Base-by-base conservation (phyloP, 2,329 filamentous ascomycete species). In the Diaporthe helianthi region DNA sequence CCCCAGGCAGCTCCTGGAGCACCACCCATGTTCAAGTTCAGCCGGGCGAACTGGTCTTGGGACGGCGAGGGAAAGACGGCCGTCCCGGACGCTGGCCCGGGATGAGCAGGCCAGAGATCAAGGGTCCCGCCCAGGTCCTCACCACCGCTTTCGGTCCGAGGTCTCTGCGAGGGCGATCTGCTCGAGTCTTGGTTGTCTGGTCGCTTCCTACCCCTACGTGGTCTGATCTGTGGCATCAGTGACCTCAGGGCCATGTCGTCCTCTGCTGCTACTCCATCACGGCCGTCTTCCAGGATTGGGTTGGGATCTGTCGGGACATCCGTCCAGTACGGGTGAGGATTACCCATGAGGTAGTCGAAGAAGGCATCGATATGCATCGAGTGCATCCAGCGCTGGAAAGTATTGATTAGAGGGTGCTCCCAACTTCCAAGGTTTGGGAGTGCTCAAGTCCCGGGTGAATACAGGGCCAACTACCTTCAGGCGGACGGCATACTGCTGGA, bases 281-380 rank as follows among this genome's bases (percentile, higher is more conserved):
- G 88, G 19, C 89, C 88, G 38, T 87, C 84, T 47, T 90, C 85
- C 31, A 87, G 86, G 44, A 90, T 84, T 2, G 91, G 88, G 66
- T 90, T 87, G 36, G 87, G 83, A 17, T 86, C 84, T 7, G 85
- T 82, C 0, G 94, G 94, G 29, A 97, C 86, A 44, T 93, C 87
- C 19, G 87, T 90, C 83, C 91, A 97, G 79, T 98, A 98, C 0
- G 88, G 81, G 78, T 97, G 93, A 31, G 87, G 83, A 72, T 93
- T 93, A 60, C 89, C 89, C 72, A 95, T 85, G 24, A 97, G 87
- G 78, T 93, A 98, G 78, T 97, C 93, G 76, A 97, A 98, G 78
- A 98, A 98, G 13, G 93, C 92, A 83, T 97, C 93, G 65, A 97
- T 89, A 78, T 97, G 94, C 92, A 97, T 95, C 6, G 94, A 94